Base-by-base conservation (phyloP, 2,329 filamentous ascomycete species). In the Trichoderma afroharzianum region DNA sequence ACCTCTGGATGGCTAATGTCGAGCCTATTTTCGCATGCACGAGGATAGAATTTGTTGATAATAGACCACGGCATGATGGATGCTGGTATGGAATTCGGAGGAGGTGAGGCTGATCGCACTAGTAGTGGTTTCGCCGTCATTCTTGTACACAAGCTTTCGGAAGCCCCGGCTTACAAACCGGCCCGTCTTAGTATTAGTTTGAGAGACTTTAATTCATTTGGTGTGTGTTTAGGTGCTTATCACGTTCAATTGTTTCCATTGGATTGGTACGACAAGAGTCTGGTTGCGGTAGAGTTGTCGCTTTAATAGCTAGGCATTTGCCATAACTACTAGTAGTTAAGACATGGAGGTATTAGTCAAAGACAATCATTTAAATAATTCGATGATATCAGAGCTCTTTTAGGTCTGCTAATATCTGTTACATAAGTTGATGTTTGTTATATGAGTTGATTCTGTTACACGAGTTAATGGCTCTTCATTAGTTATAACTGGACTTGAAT, bases 1-100 rank as follows among this genome's bases (percentile, higher is more conserved):
- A 72, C 21, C 18, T 59, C 62, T 15, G 73, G 74, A 28, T 72
- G 67, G n/a, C 66, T 67, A 4, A 69, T 18, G 0, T 71, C 62
- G 9, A 68, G 68, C 11, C 68, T 67, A 15, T 67, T 68, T 14
- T 74, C 70, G n/a, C 58, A 63, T 4, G 74, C 73, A 32, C 71
- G 74, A 58, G 75, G 72, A 36, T 75, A 76, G n/a, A 73, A 33
- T 30, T 30, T 71, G 36, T 36, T 71, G 21, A 68, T 62, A n/a
- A 58, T 18, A 2, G 59, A 7, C 12, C 24, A 39, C 14, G 30
- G 18, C 59, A 70, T 70, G 30, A 6, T 63, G 32, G 26, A 68
- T 59, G 55, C 18, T 14, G 21, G 6, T 47, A 36, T 28, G 43
- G n/a, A 61, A 32, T 62, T 14, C 21, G 39, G 58, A 62, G 55